Base-by-base conservation (phyloP, 495 filamentous ascomycete species). In the Extremus antarcticus region DNA sequence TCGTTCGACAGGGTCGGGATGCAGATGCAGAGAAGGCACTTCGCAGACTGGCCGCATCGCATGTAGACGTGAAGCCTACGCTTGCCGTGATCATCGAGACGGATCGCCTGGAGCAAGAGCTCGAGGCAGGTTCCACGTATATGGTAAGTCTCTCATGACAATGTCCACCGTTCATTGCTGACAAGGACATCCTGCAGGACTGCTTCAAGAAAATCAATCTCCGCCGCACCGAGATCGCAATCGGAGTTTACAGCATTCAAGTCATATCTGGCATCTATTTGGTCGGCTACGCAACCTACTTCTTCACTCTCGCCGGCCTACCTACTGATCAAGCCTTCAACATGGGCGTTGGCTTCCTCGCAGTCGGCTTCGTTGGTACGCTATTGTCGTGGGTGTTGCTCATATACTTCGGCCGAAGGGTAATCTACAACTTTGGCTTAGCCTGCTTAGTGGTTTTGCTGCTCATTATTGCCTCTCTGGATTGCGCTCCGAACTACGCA, bases 231-330 rank as follows among this genome's bases (percentile, higher is more conserved):
- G 67, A 70, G 50, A 71, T 72, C 46, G 59, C 67, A 2, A 63
- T 64, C 50, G 67, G 67, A 52, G 64, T 84, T 43, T 94, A 87
- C 85, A 83, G 81, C 3, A 89, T 90, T 53, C 88, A 94, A 65
- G 87, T 86, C 48, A 69, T 91, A 0, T 82, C 81, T 56, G 87
- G 87, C 43, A 86, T 86, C 65, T 82, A 84, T 1, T 87, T 94
- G 64, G 86, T 83, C 47, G 85, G 41, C 19, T 45, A 45, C n/a
- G 41, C 4, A 13, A 88, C 83, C 25, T 84, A 89, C 63, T 92
- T 90, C 70, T 71, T 88, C 50, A 70, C 81, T 54, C 83, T 85
- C 59, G 87, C 87, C 3, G 87, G 87, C 11, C 60, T 72, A 4
- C 55, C 57, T 0, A 49, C 61, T 17, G 55, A 63, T 24, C 63